Evolutionary conservation across 208 protist species (phyloP), one percentile per base, ranked within the genome.

Genomic region (Crithidia bombi): DNA sequence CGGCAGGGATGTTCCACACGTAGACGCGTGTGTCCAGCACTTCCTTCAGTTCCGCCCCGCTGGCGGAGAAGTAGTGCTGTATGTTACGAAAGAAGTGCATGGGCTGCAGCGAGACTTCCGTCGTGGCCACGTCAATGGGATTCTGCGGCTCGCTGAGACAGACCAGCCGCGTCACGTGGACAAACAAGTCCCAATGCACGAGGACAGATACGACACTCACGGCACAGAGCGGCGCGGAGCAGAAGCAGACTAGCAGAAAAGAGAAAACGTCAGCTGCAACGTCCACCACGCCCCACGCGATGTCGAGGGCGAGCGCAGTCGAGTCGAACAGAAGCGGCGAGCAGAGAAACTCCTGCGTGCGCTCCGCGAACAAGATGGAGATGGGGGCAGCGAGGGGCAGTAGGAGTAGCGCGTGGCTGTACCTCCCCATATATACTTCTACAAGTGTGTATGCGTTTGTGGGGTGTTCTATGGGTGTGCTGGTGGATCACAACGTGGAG

Each of bases 1-100:
- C 85, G 33, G 72, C 80, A 0, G 85, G 88, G 36, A 93, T 86
- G 73, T 93, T 87, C 88, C 88, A 93, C 25, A 93, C 63, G 65
- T 86, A 88, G n/a, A 93, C 81, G 12, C 82, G 88, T 17, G 79
- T 83, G 71, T 91, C 82, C 28, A 84, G 73, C 36, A 93, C 39
- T 57, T 83, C 73, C 23, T 79, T 83, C 52, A 91, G 25, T 23
- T 76, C 75, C n/a, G 55, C 74, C 1, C 28, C 55, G 5, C 47
- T 71, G 17, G 52, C 59, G 46, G 68, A 61, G 49, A 87, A 85
- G 51, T 56, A 75, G 36, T 75, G 39, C 30, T 83, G 79, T 38
- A 88, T 52, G 25, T 69, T 67, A 9, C 77, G 64, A 14, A 88
- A 82, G 36, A 86, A 58, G 47, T 81, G 73, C 86, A 89, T 91